A percentile compares a stretch with the other conserved stretches of the same genome.
phyloP scores from a whole-genome alignment of 2,329 filamentous ascomycete genomes.

The Fusarium sp. region DNA sequence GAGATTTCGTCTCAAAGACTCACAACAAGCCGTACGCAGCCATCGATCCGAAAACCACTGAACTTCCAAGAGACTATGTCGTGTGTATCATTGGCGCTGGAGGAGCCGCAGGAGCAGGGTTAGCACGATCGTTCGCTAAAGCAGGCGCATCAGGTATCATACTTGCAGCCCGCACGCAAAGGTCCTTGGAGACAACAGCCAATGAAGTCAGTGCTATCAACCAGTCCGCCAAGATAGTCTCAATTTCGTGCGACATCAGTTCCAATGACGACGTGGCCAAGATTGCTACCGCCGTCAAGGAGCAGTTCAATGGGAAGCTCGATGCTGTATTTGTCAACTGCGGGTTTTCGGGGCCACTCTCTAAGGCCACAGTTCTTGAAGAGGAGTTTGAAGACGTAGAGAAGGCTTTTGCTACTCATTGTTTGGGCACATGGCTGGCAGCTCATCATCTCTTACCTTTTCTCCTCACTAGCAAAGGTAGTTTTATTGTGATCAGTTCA shows the following conservation, averaged over 20 bases:
- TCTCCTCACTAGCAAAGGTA: constrained; percentile 2
- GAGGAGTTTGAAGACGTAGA: constrained; percentile 12
- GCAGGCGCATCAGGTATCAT: constrained; percentile 10
- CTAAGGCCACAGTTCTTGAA: constrained; percentile 5
- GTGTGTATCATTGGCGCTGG: constrained; percentile 22
- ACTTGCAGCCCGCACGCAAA: constrained; percentile 8
- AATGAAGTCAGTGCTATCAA: neutral
- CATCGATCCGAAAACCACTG: neutral
- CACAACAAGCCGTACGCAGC: constrained; percentile 8
- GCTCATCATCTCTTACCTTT: constrained; percentile 6
- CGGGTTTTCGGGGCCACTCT: constrained; percentile 5
- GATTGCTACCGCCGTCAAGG: neutral
- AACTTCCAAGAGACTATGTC: neutral
- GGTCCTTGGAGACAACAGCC: neutral
- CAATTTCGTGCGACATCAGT: neutral
- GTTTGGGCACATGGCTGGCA: constrained; percentile 13
- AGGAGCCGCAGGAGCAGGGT: constrained; percentile 4
- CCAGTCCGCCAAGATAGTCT: neutral
- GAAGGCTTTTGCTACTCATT: constrained; percentile 6
- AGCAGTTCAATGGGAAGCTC: constrained; percentile 1
- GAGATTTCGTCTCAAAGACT: neutral
- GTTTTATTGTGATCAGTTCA: constrained; percentile 16
- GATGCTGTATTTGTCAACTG: constrained; percentile 18
- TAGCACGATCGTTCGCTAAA: constrained; percentile 10
- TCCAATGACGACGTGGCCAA: neutral